Conservation (phyloP, 352 stramenopile genomes). For the Pseudoperonospora humuli region DNA sequence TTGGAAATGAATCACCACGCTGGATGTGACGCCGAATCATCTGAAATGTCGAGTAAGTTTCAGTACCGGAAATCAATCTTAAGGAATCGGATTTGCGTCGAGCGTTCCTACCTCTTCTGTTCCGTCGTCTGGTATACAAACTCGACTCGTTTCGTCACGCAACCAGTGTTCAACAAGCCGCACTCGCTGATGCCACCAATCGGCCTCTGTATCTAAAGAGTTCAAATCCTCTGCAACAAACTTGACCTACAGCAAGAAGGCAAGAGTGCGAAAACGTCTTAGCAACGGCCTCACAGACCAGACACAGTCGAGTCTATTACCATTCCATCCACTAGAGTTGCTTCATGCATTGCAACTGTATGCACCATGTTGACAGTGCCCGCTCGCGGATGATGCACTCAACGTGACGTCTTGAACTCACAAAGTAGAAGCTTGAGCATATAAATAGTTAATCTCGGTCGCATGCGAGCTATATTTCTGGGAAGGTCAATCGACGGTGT, state of each 20-base stretch:
- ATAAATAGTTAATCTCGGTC: constrained; percentile 18
- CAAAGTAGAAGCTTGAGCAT: not conserved
- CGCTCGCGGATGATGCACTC: not conserved
- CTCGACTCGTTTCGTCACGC: constrained; percentile 44
- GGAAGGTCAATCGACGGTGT: constrained; percentile 1
- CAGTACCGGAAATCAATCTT: too few relatives aligned
- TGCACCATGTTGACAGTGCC: constrained; percentile 33
- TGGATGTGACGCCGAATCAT: constrained; percentile 65
- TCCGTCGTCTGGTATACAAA: constrained; percentile 57
- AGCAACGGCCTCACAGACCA: too few relatives aligned
- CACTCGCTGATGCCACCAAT: constrained; percentile 69
- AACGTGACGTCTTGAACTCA: constrained; percentile 5
- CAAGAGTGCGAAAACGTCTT: too few relatives aligned
- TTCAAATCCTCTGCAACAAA: constrained; percentile 47
- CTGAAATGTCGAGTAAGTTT: constrained; percentile 15
- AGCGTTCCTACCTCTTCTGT: constrained; percentile 42
- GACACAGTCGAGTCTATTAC: constrained; percentile 14
- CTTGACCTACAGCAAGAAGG: constrained; percentile 24
- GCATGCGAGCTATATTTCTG: constrained; percentile 21
- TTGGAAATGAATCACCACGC: constrained; percentile 57
- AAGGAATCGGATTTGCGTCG: too few relatives aligned
- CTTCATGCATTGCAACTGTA: constrained; percentile 46
- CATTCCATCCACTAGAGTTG: constrained; percentile 40
- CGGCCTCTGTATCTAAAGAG: constrained; percentile 23
- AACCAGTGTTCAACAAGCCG: constrained; percentile 67